These are phyloP conservation scores for Mortierella sp. DNA, from an alignment of 371 early-diverging fungal genomes.

Conservation along the genomic window DNA sequence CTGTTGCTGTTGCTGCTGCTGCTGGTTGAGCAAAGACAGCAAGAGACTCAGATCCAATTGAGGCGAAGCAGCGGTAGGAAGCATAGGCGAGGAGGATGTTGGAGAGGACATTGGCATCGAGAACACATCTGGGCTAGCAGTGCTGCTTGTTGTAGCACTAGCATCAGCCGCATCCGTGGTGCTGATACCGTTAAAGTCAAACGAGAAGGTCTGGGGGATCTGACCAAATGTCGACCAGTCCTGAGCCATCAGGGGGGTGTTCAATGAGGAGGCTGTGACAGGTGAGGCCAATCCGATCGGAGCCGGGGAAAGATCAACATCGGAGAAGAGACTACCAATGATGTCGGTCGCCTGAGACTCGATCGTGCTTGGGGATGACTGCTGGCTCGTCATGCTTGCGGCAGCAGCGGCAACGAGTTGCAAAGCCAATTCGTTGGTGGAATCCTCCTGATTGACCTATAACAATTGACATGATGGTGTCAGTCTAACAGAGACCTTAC, in stretches of 20 bases:
- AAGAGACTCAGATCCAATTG: constrained; percentile 35
- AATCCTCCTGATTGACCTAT: constrained; percentile 24
- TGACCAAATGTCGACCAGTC: constrained; percentile 25
- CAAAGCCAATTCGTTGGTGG: constrained; percentile 36
- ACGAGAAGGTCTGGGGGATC: constrained; percentile 23
- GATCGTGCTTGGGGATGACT: constrained; percentile 14
- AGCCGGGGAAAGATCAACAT: constrained; percentile 48
- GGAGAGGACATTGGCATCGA: no score
- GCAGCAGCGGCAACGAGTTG: constrained; percentile 44
- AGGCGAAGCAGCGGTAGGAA: constrained; percentile 29
- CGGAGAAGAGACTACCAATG: constrained; percentile 43
- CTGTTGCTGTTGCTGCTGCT: constrained; percentile 17
- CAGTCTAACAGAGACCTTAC: background rate
- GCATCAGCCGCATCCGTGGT: no score
- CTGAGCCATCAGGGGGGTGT: constrained; percentile 16
- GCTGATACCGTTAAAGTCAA: constrained; percentile 26
- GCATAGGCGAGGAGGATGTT: constrained; percentile 25
- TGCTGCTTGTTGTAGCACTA: constrained; percentile 3
- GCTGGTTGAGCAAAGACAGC: constrained; percentile 27
- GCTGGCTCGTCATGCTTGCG: constrained; percentile 27
- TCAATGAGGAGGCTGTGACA: constrained; percentile 14
- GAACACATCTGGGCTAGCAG: background rate
- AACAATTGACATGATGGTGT: no score
- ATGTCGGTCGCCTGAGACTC: constrained; percentile 29
- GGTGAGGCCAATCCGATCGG: constrained; percentile 28